These are phyloP conservation scores for Phytophthora sp. DNA, from an alignment of 352 stramenopile genomes.

Conservation along the genomic window DNA sequence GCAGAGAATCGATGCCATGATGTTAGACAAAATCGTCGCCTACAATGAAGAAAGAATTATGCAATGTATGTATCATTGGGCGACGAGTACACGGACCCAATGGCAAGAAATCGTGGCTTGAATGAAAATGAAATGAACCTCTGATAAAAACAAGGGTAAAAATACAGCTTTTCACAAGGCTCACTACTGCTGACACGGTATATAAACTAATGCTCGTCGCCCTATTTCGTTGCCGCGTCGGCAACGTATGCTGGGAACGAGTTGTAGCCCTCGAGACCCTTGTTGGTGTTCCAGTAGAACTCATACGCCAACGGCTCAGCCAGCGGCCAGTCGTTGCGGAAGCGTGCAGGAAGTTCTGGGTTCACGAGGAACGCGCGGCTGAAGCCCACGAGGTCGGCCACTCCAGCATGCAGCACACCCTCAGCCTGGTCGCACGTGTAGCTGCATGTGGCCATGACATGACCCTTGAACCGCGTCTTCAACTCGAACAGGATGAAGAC, in stretches of 20 bases:
- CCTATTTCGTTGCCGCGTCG: too few species aligned
- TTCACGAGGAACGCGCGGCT: constrained; percentile 42
- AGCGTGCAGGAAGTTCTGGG: constrained; percentile 44
- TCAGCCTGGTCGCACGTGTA: constrained; percentile 48
- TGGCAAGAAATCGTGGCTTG: constrained; percentile 28
- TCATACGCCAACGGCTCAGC: constrained; percentile 15
- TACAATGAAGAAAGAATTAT: constrained; percentile 17
- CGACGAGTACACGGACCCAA: constrained; percentile 37
- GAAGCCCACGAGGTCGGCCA: constrained; percentile 40
- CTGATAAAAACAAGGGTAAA: too few species aligned
- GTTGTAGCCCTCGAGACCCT: constrained; percentile 22
- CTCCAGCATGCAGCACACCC: constrained; percentile 38
- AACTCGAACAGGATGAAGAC: constrained; percentile 36
- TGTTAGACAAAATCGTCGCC: constrained; percentile 28
- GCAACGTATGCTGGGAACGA: constrained; percentile 25
- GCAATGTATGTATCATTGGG: too few species aligned
- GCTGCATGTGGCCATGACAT: constrained; percentile 35
- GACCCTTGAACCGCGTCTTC: constrained; percentile 39
- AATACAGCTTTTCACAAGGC: too few species aligned
- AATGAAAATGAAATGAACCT: too few species aligned
- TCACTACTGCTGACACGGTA: too few species aligned
- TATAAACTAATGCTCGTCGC: too few species aligned
- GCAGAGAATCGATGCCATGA: constrained; percentile 18
- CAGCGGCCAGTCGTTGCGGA: constrained; percentile 34
- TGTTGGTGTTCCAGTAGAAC: constrained; percentile 25